Conservation (phyloP, 805 yeast species). For the Ogataea siamensis region DNA sequence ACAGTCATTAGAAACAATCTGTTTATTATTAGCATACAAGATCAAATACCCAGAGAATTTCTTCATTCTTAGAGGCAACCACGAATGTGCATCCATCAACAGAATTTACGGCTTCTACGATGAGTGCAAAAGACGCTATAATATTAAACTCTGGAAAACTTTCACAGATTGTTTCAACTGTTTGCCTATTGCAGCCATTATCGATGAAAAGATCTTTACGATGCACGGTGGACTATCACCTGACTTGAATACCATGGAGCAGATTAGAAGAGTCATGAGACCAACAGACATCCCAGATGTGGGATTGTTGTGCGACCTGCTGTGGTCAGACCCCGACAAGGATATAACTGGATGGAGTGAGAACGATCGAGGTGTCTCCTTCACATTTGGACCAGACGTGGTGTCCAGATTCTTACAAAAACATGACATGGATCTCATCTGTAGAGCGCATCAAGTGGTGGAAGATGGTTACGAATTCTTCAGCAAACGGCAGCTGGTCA, state of each 20-base stretch:
- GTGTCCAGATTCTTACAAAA: constrained; percentile 94
- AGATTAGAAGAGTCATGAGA: constrained; percentile 97
- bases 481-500: constrained; percentile 92
- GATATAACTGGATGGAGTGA: constrained; percentile 99
- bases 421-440: constrained; percentile 96
- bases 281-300: constrained; percentile 99
- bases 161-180: constrained; percentile 98
- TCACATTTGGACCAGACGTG: constrained; percentile 99
- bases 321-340: constrained; percentile 99
- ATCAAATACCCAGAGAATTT: constrained; percentile 98
- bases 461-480: constrained; percentile 99
- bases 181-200: constrained; percentile 96
- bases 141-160: constrained; percentile 97
- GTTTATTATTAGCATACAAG: constrained; percentile 90
- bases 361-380: constrained; percentile 97
- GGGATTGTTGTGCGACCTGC: constrained; percentile 90
- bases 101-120: constrained; percentile 98
- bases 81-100: constrained; percentile 97
- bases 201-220: constrained; percentile 95
- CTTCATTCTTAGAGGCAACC: constrained; percentile 95
- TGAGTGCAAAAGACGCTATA: constrained; percentile 97
- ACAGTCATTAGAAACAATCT: constrained; percentile 94
- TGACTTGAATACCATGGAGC: constrained; percentile 96
- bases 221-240: constrained; percentile 99
- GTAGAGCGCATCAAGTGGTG: constrained; percentile 98